phyloP scores from a whole-genome alignment of 345 rosid genomes.

The Bruguiera gymnorhiza region DNA sequence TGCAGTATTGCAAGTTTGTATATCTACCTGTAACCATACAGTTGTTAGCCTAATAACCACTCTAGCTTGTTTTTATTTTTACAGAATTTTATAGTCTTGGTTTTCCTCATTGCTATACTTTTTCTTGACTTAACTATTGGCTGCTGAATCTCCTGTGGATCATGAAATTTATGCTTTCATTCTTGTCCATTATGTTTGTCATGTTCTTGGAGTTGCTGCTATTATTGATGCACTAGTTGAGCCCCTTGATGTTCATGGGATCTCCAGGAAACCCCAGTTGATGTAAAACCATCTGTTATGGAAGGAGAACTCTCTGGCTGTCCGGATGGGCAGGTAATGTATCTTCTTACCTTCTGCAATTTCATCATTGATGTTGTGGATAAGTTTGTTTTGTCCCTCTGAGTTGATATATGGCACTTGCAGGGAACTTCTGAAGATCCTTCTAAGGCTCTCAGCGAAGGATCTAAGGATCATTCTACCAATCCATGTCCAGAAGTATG shows the following conservation, averaged over 20 bases:
- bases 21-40: not conserved
- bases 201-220: not conserved
- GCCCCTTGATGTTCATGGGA: slow-evolving; percentile 14
- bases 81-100: not conserved
- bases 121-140: not conserved
- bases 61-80: not conserved
- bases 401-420: slow-evolving; percentile 24
- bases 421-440: slow-evolving; percentile 47
- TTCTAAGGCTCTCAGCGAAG: slow-evolving; percentile 27
- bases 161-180: not conserved
- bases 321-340: slow-evolving; percentile 41
- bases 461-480: slow-evolving; percentile 28
- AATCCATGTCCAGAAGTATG: slow-evolving; percentile 46
- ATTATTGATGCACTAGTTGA: slow-evolving; percentile 4
- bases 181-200: not conserved
- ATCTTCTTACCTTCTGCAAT: slow-evolving; percentile 18
- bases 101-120: not conserved
- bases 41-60: no score
- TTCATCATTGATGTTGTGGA: not conserved
- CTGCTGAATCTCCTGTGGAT: not conserved
- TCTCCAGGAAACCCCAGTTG: slow-evolving; percentile 48
- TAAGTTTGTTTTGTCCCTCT: slow-evolving; percentile 10
- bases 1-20: not conserved
- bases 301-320: slow-evolving; percentile 43
- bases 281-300: slow-evolving; percentile 45